Conservation (phyloP, 2,329 filamentous ascomycete species). For the Neonectria faginata region DNA sequence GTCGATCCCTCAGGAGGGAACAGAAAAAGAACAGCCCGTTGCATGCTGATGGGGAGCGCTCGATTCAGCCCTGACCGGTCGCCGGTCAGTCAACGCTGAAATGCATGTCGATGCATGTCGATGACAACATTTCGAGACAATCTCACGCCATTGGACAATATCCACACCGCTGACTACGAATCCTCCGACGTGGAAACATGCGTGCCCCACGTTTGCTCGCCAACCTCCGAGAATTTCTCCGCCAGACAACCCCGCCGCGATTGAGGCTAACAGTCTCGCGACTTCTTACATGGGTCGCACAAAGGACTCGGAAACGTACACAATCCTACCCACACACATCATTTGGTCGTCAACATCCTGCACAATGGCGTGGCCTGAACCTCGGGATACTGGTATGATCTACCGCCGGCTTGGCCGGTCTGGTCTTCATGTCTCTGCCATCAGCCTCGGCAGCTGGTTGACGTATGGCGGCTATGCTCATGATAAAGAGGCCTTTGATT, state of each 20-base stretch:
- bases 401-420: constrained; percentile 61
- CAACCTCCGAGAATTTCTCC: constrained; percentile 45
- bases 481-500: constrained; percentile 69
- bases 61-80: constrained; percentile 1
- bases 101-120: constrained; percentile 5
- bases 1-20: constrained; percentile 39
- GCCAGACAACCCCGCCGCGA: constrained; percentile 19
- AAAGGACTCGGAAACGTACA: constrained; percentile 4
- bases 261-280: constrained; percentile 12
- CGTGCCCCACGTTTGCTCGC: constrained; percentile 26
- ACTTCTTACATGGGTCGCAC: constrained; percentile 20
- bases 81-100: constrained; percentile 3
- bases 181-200: not conserved
- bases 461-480: constrained; percentile 76
- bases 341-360: constrained; percentile 20
- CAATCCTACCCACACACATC: constrained; percentile 9
- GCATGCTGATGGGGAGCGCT: constrained; percentile 13
- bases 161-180: constrained; percentile 9
- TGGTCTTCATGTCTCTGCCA: constrained; percentile 75
- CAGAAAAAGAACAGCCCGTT: constrained; percentile 33
- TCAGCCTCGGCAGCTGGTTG: constrained; percentile 73
- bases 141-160: constrained; percentile 38
- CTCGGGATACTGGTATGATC: constrained; percentile 58
- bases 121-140: constrained; percentile 32
- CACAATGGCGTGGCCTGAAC: constrained; percentile 58